Base-by-base conservation (phyloP, 2,329 filamentous ascomycete species). In the Apiospora rasikravindrae region DNA sequence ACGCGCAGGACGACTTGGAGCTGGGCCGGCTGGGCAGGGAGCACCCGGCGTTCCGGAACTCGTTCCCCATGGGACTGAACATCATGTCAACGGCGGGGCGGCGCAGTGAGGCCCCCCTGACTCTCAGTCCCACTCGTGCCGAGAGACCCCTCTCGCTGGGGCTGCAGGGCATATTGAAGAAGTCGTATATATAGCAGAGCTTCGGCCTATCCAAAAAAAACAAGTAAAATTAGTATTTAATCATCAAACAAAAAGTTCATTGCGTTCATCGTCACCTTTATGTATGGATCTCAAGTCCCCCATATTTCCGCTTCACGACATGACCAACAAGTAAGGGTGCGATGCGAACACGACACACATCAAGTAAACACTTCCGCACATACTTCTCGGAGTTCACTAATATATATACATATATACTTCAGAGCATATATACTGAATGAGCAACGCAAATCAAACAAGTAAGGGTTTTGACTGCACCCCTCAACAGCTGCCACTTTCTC, bases 151-250 rank as follows among this genome's bases (percentile, higher is more conserved):
- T 64, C 57, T 64, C 57, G 10, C 33, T 64, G 1, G 57, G 57
- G 19, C 6, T 64, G 19, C 57, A 64, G 57, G 57, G 57, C 8
- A 64, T 64, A 64, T 24, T 64, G 33, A 64, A 13, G 33, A 64
- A 64, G 33, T 64, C 57, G 11, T 64, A 64, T 14, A 40, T 64
- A n/a, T 64, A 64, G 33, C 7, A 61, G 29, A 61, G 53, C 10
- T 11, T 33, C 19, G 10, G 33, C 19, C 57, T 64, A 19, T 40
- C 33, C 29, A 19, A 64, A 19, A 64, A 19, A 14, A 61, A 40
- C 19, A 13, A 64, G 57, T 64, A 64, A 40, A 64, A 64, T 40
- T 64, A 64, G 29, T 40, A 64, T 64, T 22, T 64, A 64, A 64
- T 61, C 29, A 37, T 61, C 29, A 61, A 37, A n/a, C 57, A 24